Evolutionary conservation across 1,284 basidiomycete genomes (phyloP), one percentile per base, ranked within the genome.

Genomic region (Amylostereum areolatum): DNA sequence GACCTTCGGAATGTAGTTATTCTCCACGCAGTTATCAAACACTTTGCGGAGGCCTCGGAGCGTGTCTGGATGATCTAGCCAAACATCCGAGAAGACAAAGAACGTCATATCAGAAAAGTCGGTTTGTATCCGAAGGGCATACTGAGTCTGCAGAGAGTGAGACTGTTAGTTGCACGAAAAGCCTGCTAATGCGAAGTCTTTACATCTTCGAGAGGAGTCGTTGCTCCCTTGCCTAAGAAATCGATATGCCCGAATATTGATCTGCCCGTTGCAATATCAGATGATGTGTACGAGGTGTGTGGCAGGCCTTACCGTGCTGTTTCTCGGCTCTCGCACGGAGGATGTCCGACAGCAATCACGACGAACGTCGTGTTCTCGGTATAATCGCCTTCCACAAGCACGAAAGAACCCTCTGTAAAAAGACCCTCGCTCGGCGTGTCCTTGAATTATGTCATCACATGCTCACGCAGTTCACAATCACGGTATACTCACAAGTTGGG

Each of bases 331-430:
- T 98, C 94, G 61, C 92, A 95, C 25, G 97, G 97, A 1, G 97
- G 97, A 67, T 99, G 96, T 1, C 97, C 96, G 56, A 99, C 89
- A 6, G 95, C 97, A 55, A 93, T 82, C 5, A 97, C 93, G 52
- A 87, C 78, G 48, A 99, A 75, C 1, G 80, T 89, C 45, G 89
- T 90, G 30, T 98, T 92, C 52, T 93, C 84, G 0, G 92, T 97
- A 63, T 98, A 99, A 61, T 95, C 92, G 32, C 97, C 97, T 68
- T 99, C 97, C 0, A 98, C 84, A 7, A 99, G 78, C 1, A 94
- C 92, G 67, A 97, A 89, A 52, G 88, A 92, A 0, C 97, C 97
- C 66, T 99, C 95, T 0, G 95, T 97, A 62, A 98, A 99, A 11
- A 99, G 68, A 1, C 97, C 97, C 64, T 97, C 95, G 41, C 94